These are phyloP conservation scores for Albifimbria verrucaria DNA, from an alignment of 2,329 filamentous ascomycete genomes.

Conservation along the genomic window DNA sequence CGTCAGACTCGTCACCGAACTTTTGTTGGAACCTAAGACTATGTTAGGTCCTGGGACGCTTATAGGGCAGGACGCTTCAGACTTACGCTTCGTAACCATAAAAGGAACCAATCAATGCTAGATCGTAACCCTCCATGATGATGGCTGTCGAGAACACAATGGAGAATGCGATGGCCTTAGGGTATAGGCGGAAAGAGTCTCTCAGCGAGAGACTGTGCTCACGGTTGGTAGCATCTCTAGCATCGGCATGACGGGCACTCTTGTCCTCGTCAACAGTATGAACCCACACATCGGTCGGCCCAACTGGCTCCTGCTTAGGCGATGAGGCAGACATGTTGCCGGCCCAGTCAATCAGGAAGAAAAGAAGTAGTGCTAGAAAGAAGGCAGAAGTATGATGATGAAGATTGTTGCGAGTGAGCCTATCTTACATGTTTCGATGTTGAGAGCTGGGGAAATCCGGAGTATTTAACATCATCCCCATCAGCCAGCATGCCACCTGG, in stretches of 20 bases:
- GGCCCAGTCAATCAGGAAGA: neutral
- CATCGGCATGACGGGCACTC: constrained; percentile 14
- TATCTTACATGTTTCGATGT: neutral
- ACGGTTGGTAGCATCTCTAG: constrained; percentile 35
- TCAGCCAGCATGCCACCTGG: too few relatives aligned
- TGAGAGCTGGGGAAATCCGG: neutral
- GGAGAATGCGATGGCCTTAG: constrained; percentile 40
- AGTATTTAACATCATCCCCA: neutral
- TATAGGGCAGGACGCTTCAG: neutral
- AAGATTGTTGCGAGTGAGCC: neutral
- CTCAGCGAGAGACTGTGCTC: constrained; percentile 34
- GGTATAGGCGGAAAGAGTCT: constrained; percentile 34
- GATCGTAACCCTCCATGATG: constrained; percentile 39
- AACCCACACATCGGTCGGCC: constrained; percentile 4
- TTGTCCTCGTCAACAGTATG: constrained; percentile 3
- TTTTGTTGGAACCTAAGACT: constrained; percentile 38
- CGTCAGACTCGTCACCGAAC: constrained; percentile 35
- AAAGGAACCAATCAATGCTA: constrained; percentile 36
- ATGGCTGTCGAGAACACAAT: constrained; percentile 38
- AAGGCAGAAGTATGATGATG: neutral
- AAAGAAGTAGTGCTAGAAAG: neutral
- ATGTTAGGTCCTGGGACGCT: neutral
- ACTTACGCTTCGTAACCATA: constrained; percentile 32
- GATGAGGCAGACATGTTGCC: neutral
- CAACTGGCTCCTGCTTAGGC: neutral